Evolutionary conservation across 176 grass and related monocot genomes (phyloP).

Genomic region (Canna indica): DNA sequence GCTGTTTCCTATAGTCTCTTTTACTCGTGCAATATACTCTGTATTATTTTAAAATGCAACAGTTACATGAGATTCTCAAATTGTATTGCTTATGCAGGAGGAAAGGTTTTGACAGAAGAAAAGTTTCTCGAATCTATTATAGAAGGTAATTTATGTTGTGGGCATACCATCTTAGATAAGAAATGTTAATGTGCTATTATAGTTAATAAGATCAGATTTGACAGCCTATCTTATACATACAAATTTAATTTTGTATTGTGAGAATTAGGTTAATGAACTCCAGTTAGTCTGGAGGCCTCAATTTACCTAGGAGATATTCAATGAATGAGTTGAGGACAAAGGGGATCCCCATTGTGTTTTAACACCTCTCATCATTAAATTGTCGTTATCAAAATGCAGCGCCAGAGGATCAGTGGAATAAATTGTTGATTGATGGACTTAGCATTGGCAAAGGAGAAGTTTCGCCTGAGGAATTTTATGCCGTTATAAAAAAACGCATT

Average conservation of each 20-base stretch:
- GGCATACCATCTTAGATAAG: background rate
- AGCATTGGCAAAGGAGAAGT: slow-evolving; percentile 69
- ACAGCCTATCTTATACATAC: background rate
- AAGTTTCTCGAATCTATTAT: slow-evolving; percentile 85
- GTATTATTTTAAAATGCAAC: background rate
- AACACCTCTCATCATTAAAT: background rate
- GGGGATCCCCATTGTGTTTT: too few species aligned
- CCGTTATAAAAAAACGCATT: slow-evolving; percentile 73
- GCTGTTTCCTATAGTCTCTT: background rate
- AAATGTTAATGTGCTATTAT: background rate
- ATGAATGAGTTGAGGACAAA: background rate
- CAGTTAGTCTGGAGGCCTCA: background rate
- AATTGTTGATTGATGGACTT: slow-evolving; percentile 66
- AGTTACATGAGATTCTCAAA: background rate
- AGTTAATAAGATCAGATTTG: background rate
- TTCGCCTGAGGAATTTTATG: slow-evolving; percentile 62
- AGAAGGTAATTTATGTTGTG: slow-evolving; percentile 19
- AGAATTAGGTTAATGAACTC: background rate
- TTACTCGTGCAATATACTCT: background rate
- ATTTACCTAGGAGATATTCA: background rate
- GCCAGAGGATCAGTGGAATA: slow-evolving; percentile 64
- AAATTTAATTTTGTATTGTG: background rate
- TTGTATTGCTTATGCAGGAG: slow-evolving; percentile 33
- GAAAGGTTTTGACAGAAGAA: slow-evolving; percentile 53
- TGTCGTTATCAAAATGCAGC: slow-evolving; percentile 37